Conservation (phyloP, 257 asterid species). For the Fraxinus excelsior region DNA sequence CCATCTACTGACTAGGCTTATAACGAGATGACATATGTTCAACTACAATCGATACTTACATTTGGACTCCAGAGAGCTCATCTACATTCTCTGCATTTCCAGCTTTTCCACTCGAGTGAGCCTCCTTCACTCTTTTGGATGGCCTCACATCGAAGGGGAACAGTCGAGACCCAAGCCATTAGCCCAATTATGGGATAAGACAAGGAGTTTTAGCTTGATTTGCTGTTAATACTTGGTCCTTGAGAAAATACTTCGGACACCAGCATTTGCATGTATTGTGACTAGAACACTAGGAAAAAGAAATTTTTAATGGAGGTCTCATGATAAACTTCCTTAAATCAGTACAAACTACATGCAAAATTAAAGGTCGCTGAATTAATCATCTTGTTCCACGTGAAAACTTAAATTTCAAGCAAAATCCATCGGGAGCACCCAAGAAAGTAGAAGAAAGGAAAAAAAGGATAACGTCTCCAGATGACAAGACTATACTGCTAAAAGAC, state of each 20-base stretch:
- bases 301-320: neutral
- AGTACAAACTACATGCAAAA: conserved; percentile 27
- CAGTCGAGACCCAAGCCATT: neutral
- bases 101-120: neutral
- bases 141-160: neutral
- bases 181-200: neutral
- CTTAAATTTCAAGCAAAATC: conserved; percentile 13
- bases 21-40: too few relatives aligned
- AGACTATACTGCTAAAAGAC: neutral
- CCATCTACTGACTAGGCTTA: too few relatives aligned
- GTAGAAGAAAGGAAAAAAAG: neutral
- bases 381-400: conserved; percentile 17
- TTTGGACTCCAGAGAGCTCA: neutral
- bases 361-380: conserved; percentile 14
- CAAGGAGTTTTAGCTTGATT: neutral
- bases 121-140: neutral
- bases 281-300: neutral
- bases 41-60: neutral
- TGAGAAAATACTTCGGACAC: too few relatives aligned
- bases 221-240: neutral
- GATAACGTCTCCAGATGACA: neutral
- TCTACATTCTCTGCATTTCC: too few relatives aligned
- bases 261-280: neutral
- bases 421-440: conserved; percentile 3
- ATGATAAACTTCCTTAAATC: neutral